Evolutionary conservation across 768 basidiomycete species (phyloP).

Genomic region (Phanerodontia chrysosporium): DNA sequence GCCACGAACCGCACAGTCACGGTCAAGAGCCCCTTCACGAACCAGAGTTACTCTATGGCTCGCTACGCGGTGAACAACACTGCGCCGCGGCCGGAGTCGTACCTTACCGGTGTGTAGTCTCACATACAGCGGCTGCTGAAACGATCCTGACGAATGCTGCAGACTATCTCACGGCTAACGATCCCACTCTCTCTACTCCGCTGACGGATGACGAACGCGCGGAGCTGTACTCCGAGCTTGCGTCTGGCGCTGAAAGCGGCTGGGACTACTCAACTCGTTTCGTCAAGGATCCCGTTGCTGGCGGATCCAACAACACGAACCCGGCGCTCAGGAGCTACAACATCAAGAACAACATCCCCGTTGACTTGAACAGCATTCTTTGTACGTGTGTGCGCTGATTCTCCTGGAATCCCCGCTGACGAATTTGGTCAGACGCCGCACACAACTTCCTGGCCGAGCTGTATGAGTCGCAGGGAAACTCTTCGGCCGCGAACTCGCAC

Average conservation of each 20-base stretch:
- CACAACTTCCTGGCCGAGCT: constrained; percentile 57
- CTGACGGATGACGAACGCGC: constrained; percentile 58
- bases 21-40: constrained; percentile 69
- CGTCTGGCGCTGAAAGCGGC: constrained; percentile 83
- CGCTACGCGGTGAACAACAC: constrained; percentile 77
- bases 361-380: constrained; percentile 83
- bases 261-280: constrained; percentile 42
- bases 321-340: constrained; percentile 68
- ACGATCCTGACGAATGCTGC: constrained; percentile 11
- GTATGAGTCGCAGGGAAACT: constrained; percentile 44
- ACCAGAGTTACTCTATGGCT: constrained; percentile 59
- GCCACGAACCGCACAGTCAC: constrained; percentile 60
- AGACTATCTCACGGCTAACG: constrained; percentile 81
- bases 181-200: constrained; percentile 46
- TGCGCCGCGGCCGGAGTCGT: constrained; percentile 88
- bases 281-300: constrained; percentile 35
- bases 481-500: constrained; percentile 44
- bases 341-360: constrained; percentile 61
- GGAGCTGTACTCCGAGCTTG: constrained; percentile 81
- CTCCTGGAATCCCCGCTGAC: not conserved
- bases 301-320: constrained; percentile 38
- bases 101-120: constrained; percentile 46
- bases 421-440: constrained; percentile 47
- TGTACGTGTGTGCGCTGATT: constrained; percentile 44
- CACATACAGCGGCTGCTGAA: not conserved